Evolutionary conservation across 2,329 filamentous ascomycete species (phyloP).

Genomic region (Remersonia thermophila): DNA sequence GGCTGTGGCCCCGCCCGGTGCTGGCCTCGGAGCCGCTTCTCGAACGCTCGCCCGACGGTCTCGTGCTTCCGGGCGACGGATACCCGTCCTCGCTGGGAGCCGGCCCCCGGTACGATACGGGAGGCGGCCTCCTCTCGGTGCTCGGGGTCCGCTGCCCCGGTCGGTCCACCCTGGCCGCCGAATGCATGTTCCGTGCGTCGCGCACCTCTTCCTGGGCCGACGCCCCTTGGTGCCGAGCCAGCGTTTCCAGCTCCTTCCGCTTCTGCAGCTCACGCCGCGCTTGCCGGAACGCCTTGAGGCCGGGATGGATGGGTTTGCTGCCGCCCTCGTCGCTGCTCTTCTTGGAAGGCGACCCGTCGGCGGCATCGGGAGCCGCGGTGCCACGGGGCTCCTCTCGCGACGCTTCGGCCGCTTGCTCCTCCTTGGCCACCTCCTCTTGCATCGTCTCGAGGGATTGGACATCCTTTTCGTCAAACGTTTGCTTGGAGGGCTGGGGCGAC

Average conservation of each 20-base stretch:
- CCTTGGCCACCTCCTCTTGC: conserved; percentile 16
- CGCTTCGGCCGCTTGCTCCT: conserved; percentile 1
- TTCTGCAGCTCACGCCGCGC: conserved; percentile 44
- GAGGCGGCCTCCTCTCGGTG: conserved; percentile 33
- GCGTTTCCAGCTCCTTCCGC: conserved; percentile 40
- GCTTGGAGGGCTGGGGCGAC: conserved; percentile 28
- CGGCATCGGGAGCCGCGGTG: conserved; percentile 9
- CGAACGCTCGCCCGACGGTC: conserved; percentile 32
- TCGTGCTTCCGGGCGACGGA: conserved; percentile 18
- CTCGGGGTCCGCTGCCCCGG: conserved; percentile 26
- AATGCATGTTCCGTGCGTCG: conserved; percentile 7
- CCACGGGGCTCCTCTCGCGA: no score
- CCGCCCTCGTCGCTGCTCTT: conserved; percentile 25
- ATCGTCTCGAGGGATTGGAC: conserved; percentile 15
- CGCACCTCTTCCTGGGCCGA: conserved; percentile 15
- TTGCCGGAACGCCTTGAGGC: conserved; percentile 44
- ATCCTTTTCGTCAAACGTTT: conserved; percentile 25
- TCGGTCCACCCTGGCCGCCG: conserved; percentile 9
- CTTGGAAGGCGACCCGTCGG: conserved; percentile 7
- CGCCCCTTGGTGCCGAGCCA: conserved; percentile 28
- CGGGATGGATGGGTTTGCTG: conserved; percentile 28
- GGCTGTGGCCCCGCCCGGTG: conserved; percentile 28
- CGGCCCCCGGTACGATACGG: conserved; percentile 31
- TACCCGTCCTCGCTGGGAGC: conserved; percentile 29
- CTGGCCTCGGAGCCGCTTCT: conserved; percentile 45